These are phyloP conservation scores for Heterococcus sp. DNA, from an alignment of 108 stramenopile genomes.

Conservation along the genomic window DNA sequence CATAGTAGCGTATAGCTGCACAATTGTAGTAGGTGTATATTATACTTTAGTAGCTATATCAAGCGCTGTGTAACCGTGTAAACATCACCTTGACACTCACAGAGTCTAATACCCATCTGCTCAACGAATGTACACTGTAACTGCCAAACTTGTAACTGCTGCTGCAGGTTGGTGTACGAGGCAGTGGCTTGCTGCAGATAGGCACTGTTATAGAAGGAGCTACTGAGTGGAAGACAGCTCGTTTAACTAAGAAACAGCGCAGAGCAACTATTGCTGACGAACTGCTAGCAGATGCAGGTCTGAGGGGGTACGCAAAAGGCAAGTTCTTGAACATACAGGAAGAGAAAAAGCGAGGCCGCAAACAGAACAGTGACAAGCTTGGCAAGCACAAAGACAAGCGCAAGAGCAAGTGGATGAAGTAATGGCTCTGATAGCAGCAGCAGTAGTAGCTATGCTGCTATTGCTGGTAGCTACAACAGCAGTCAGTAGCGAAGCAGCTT, in stretches of 20 bases:
- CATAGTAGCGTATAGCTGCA: neutral
- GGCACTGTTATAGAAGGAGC: neutral
- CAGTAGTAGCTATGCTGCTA: no score
- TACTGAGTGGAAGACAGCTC: neutral
- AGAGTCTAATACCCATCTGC: neutral
- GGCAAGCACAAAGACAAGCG: no score
- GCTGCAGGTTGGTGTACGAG: neutral
- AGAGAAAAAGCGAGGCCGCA: no score
- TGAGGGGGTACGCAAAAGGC: neutral
- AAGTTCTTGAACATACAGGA: no score
- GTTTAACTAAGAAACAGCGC: neutral
- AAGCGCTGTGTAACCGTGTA: neutral
- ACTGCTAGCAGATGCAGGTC: neutral
- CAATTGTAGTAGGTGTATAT: neutral
- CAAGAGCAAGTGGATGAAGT: no score
- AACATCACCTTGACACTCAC: neutral
- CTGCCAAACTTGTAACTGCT: no score
- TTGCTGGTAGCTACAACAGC: no score
- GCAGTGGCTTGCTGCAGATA: neutral
- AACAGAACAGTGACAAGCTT: no score
- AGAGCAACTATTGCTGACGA: neutral
- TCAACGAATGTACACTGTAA: no score
- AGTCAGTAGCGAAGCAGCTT: no score
- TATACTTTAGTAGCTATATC: neutral
- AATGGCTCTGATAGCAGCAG: no score